Conservation (phyloP, 352 stramenopile genomes). For the Phytophthora podocarpi region DNA sequence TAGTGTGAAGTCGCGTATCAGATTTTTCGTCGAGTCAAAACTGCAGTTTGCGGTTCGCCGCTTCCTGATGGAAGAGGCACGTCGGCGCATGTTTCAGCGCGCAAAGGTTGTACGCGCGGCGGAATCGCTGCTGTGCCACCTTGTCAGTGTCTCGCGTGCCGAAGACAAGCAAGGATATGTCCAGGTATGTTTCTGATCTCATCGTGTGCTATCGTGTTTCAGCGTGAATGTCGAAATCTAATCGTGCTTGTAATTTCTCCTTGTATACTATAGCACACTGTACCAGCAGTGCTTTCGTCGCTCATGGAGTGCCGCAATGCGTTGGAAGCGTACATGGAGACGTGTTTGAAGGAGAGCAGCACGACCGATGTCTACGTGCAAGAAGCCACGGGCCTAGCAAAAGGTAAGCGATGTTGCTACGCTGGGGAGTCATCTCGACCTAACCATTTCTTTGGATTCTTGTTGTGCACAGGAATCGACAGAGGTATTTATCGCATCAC, state of each 20-base stretch:
- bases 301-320: conserved; percentile 71
- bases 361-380: conserved; percentile 65
- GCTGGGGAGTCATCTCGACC: neutral
- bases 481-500: conserved; percentile 84
- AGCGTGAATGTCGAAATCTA: neutral
- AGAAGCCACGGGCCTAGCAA: conserved; percentile 59
- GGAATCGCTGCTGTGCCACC: conserved; percentile 59
- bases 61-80: conserved; percentile 59
- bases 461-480: conserved; percentile 56
- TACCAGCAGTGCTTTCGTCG: conserved; percentile 69
- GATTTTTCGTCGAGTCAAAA: conserved; percentile 53
- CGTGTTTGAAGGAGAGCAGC: conserved; percentile 64
- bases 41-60: conserved; percentile 64
- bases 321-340: conserved; percentile 72
- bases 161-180: conserved; percentile 74
- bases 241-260: conserved; percentile 1
- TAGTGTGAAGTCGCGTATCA: conserved; percentile 50
- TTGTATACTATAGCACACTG: conserved; percentile 53
- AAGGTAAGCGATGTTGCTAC: conserved; percentile 40
- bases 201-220: neutral
- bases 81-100: conserved; percentile 50
- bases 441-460: neutral
- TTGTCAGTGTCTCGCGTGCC: conserved; percentile 57
- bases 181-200: conserved; percentile 49
- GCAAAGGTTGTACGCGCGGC: conserved; percentile 53